Base-by-base conservation (phyloP, 768 basidiomycete genomes). In the Boletus reticuloceps region DNA sequence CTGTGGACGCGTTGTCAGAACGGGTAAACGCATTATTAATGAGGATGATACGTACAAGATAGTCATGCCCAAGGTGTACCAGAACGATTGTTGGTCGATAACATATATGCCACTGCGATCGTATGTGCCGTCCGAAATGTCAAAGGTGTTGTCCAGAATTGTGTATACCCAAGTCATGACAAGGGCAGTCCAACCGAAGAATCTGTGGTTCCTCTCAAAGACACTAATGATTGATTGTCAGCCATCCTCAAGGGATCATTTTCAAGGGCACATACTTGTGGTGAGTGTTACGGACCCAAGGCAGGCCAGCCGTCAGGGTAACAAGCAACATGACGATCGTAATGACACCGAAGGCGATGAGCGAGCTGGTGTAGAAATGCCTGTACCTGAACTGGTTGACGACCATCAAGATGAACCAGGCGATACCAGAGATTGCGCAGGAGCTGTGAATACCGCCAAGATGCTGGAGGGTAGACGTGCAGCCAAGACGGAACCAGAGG, bases 361-460 rank as follows among this genome's bases (percentile, higher is more conserved):
- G 70, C 1, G 83, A 79, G 55, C 79, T 77, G 61, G 81, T 79
- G 55, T 80, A 82, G 32, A 77, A 58, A 50, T 78, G 67, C 54
- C 76, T 78, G 48, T 77, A 64, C 37, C 72, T 75, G 71, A 81
- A 86, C 47, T 82, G 82, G 52, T 78, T 76, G 54, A 82, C 75
- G 47, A 89, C 74, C 67, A 82, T 85, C 60, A 81, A 79, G 45
- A 88, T 66, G 44, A 90, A 74, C 89, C 89, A 91, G 3, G 80
- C 73, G 31, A 86, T 79, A 55, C 85, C 87, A 19, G 88, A 87
- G 31, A 83, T 64, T 1, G 86, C 87, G 62, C 88, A 91, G 20
- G 87, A 88, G 47, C 82, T 84, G 64, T 91, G 89, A 60, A 90
- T 88, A 17, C 89, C 89, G 14, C 89, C 89, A 31, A 91, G 80